phyloP scores from a whole-genome alignment of 768 basidiomycete genomes.

The Ramaria rubella region DNA sequence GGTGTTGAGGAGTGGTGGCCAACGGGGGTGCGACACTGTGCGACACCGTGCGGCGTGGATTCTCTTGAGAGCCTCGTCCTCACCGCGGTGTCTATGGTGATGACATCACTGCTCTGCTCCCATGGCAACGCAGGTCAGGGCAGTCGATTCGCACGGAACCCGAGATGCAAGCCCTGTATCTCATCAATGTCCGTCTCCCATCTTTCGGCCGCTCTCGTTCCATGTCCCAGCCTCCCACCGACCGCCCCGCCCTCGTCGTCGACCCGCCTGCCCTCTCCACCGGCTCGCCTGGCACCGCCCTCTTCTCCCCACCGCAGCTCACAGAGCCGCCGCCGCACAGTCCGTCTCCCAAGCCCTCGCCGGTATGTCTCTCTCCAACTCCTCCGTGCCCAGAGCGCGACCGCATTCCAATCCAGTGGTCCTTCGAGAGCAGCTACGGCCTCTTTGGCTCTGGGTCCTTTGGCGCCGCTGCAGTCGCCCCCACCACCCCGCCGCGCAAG shows the following conservation, averaged over 20 bases:
- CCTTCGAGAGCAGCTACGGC: conserved; percentile 4
- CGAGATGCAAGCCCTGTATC: no score
- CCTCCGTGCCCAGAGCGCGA: neutral
- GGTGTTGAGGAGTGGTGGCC: no score
- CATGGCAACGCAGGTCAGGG: no score
- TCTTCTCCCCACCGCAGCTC: conserved; percentile 3
- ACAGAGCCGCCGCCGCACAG: no score
- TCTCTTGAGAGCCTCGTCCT: no score
- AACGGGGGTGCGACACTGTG: no score
- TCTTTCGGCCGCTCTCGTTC: no score
- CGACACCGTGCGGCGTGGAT: no score
- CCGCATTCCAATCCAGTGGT: conserved; percentile 4
- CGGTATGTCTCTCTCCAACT: neutral
- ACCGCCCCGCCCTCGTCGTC: neutral
- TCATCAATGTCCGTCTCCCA: no score
- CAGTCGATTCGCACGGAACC: no score
- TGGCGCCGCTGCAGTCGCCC: neutral
- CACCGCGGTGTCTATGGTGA: no score
- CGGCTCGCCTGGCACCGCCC: conserved; percentile 7
- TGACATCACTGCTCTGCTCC: no score
- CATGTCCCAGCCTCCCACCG: neutral
- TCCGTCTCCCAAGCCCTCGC: neutral
- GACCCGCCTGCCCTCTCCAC: conserved; percentile 3
- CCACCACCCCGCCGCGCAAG: neutral
- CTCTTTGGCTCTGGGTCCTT: neutral